Percentiles rank a stretch among this genome's conserved stretches.
Evolutionary conservation across 2,329 filamentous ascomycete species (phyloP).

Genomic region (Lachnellula subtilissima): DNA sequence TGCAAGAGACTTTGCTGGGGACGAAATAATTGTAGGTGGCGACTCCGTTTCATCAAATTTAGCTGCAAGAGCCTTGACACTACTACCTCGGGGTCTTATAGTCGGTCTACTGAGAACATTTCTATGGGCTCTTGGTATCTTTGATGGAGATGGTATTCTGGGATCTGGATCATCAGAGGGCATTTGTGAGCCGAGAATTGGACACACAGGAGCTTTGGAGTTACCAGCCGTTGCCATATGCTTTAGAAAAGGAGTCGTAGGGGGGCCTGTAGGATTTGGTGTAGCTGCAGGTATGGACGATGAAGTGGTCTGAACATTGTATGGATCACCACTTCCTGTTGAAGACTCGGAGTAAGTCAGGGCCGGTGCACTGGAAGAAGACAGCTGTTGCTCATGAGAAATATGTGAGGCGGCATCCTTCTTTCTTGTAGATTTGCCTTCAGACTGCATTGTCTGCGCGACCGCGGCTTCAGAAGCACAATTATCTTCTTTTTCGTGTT

Average conservation of each 20-base stretch:
- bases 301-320: background rate
- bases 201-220: background rate
- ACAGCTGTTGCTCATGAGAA: background rate
- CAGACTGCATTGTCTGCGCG: background rate
- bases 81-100: conserved; percentile 18
- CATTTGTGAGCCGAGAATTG: background rate
- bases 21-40: background rate
- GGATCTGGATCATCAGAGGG: background rate
- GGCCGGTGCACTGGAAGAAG: background rate
- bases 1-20: conserved; percentile 10
- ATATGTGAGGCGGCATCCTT: background rate
- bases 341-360: background rate
- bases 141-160: background rate
- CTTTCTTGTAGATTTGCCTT: background rate
- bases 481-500: background rate
- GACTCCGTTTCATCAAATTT: conserved; percentile 21
- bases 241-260: background rate
- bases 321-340: background rate
- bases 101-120: no score
- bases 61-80: conserved; percentile 28
- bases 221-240: background rate
- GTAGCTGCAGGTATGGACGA: background rate
- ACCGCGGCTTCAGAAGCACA: background rate
- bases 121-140: background rate
- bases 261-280: background rate